Conservation (phyloP, 805 yeast species). For the Saturnispora hagleri region DNA sequence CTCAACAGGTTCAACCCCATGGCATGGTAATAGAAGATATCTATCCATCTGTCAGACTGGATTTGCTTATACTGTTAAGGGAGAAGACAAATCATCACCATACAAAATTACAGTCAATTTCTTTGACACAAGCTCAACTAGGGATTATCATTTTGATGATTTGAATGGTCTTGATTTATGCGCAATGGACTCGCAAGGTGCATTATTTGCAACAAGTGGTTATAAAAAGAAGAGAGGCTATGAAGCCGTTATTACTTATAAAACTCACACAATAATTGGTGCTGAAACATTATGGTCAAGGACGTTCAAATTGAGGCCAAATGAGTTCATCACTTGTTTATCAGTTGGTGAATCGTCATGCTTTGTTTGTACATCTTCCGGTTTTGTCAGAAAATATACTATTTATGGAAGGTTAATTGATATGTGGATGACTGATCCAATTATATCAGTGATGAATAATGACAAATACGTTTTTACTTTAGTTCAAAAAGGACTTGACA, state of each 20-base stretch:
- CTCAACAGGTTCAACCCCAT: conserved; percentile 86
- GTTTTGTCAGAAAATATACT: conserved; percentile 65
- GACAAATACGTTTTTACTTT: conserved; percentile 48
- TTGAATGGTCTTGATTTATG: conserved; percentile 63
- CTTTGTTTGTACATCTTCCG: conserved; percentile 65
- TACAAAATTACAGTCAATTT: conserved; percentile 66
- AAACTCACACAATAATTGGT: conserved; percentile 54
- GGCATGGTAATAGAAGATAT: conserved; percentile 59
- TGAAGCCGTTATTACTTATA: conserved; percentile 40
- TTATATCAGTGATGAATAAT: conserved; percentile 62
- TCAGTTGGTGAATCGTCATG: conserved; percentile 55
- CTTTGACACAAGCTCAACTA: conserved; percentile 65
- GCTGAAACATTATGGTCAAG: conserved; percentile 76
- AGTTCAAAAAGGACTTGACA: conserved; percentile 8
- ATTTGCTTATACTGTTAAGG: conserved; percentile 68
- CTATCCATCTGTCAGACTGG: conserved; percentile 75
- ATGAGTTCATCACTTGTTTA: conserved; percentile 57
- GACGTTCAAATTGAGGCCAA: conserved; percentile 28
- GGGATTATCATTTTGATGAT: conserved; percentile 84
- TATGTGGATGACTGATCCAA: conserved; percentile 62
- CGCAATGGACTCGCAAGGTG: conserved; percentile 56
- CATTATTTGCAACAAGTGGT: conserved; percentile 47
- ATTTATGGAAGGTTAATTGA: conserved; percentile 64
- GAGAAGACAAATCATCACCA: conserved; percentile 44
- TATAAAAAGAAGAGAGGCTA: conserved; percentile 15